Conservation (phyloP, 306 rosid species). For the Ziziphus jujuba region DNA sequence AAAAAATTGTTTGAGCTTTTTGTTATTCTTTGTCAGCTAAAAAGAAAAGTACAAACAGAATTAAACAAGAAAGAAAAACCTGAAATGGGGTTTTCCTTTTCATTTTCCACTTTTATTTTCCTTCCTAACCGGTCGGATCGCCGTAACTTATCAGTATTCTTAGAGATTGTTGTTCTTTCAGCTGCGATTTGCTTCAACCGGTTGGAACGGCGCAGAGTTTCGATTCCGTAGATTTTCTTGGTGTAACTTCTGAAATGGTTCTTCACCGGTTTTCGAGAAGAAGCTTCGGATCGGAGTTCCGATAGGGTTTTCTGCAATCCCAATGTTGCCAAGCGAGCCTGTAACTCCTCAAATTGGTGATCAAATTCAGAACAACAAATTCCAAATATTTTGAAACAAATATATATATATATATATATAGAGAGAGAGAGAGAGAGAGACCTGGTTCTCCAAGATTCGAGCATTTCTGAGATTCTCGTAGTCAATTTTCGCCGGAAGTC, state of each 20-base stretch:
- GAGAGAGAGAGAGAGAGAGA: conserved; percentile 5
- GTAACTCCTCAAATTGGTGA: not conserved
- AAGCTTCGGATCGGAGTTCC: conserved; percentile 38
- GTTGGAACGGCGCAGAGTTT: conserved; percentile 58
- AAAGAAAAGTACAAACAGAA: not conserved
- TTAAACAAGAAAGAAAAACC: not conserved
- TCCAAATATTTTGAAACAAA: not conserved
- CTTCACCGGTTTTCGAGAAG: conserved; percentile 19
- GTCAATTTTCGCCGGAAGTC: conserved; percentile 24
- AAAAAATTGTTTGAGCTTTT: not conserved
- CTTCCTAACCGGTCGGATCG: conserved; percentile 26
- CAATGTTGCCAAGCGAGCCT: conserved; percentile 58
- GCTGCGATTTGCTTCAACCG: conserved; percentile 34
- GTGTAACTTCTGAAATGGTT: not conserved
- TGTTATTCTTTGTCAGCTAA: not conserved
- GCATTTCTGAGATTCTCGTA: conserved; percentile 59
- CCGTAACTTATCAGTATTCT: not conserved
- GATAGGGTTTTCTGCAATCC: conserved; percentile 45
- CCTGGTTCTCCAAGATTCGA: conserved; percentile 67
- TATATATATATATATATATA: not conserved
- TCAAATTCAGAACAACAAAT: too few species aligned
- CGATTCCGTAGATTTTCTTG: conserved; percentile 22
- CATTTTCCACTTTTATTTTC: too few species aligned
- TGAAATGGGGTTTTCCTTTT: too few species aligned
- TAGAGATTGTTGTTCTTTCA: not conserved